A percentile compares a stretch with the other conserved stretches of the same genome.
These are phyloP conservation scores for Blakeslea trispora DNA, from an alignment of 371 early-diverging fungal genomes.

Conservation along the genomic window DNA sequence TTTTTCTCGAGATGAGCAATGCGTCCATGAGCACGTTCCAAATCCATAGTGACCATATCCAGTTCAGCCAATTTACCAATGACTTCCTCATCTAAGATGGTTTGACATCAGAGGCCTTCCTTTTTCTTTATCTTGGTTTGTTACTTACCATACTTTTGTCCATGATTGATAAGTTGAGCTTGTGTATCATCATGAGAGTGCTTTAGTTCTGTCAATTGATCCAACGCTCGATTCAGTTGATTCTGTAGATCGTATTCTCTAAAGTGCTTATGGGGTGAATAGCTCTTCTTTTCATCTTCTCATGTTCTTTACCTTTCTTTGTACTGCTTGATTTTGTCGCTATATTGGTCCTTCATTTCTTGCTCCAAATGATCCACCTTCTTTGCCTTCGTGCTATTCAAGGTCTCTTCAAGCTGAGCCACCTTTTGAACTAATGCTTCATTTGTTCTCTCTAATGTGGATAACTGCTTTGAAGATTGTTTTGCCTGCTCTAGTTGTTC, in stretches of 20 bases:
- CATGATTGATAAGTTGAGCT: constrained; percentile 70
- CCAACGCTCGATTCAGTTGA: constrained; percentile 80
- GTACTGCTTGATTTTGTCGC: constrained; percentile 75
- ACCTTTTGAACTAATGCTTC: constrained; percentile 57
- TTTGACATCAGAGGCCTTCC: too few species aligned
- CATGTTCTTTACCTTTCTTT: constrained; percentile 77
- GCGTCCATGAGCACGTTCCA: constrained; percentile 78
- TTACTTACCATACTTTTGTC: constrained; percentile 65
- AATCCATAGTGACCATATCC: constrained; percentile 82
- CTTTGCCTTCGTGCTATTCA: constrained; percentile 62
- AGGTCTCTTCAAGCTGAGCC: constrained; percentile 48
- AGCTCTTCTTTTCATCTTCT: background rate
- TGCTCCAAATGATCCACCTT: constrained; percentile 57
- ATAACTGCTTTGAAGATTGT: constrained; percentile 29
- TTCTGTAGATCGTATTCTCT: constrained; percentile 85
- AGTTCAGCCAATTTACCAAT: constrained; percentile 84
- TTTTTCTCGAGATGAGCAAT: constrained; percentile 73
- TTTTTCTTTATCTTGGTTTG: background rate
- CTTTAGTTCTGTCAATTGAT: constrained; percentile 69
- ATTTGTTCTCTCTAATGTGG: constrained; percentile 53
- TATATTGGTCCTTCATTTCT: constrained; percentile 68
- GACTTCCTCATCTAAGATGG: constrained; percentile 85
- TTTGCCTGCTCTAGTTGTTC: constrained; percentile 55
- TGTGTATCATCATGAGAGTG: constrained; percentile 78
- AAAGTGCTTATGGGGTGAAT: background rate